A percentile compares a stretch with the other conserved stretches of the same genome.
Evolutionary conservation across 179 eudicot species (phyloP).

Genomic region (Silene coronaria): DNA sequence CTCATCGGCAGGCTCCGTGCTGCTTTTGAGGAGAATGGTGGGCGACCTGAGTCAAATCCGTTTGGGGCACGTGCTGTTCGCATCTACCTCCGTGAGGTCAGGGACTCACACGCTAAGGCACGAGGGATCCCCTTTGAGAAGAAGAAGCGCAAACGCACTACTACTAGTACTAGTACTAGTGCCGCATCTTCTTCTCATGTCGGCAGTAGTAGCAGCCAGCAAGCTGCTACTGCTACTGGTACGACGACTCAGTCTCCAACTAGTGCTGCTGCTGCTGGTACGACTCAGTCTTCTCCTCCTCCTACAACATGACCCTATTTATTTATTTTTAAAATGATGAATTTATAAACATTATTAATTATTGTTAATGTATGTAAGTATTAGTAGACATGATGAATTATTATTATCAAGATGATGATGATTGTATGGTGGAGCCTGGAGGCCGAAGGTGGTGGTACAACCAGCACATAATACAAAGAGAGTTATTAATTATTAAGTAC

Average conservation of each 20-base stretch:
- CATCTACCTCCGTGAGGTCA: slow-evolving; percentile 59
- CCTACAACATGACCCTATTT: background rate
- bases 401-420: too few relatives aligned
- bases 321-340: background rate
- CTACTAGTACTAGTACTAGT: slow-evolving; percentile 1
- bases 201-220: background rate
- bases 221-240: background rate
- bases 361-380: background rate
- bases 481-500: too few relatives aligned
- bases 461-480: too few relatives aligned
- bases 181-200: background rate
- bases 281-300: slow-evolving; percentile 16
- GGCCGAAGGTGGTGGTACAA: too few relatives aligned
- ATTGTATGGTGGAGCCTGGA: too few relatives aligned
- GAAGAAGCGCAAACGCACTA: slow-evolving; percentile 63
- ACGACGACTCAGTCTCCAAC: background rate
- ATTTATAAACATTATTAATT: background rate
- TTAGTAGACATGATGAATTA: background rate
- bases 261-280: slow-evolving; percentile 17
- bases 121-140: slow-evolving; percentile 74
- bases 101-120: slow-evolving; percentile 61
- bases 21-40: slow-evolving; percentile 71
- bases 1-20: slow-evolving; percentile 68
- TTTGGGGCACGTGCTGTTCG: slow-evolving; percentile 67
- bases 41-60: slow-evolving; percentile 62